These are phyloP conservation scores for Nymphaea thermarum DNA, from an alignment of 164 flowering plant genomes.

Conservation along the genomic window DNA sequence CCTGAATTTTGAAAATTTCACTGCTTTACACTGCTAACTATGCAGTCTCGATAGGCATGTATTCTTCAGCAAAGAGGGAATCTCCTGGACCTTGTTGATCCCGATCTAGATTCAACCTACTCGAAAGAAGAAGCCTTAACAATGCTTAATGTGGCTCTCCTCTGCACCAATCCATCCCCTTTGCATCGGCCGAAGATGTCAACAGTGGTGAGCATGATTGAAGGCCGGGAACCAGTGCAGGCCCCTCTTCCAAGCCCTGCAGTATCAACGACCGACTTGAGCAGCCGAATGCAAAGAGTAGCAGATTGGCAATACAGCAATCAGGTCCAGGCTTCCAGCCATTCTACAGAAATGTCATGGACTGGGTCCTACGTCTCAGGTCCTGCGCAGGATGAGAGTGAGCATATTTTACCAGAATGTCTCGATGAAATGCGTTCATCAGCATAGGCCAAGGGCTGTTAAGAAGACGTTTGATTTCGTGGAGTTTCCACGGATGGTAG, in stretches of 20 bases:
- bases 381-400: not conserved
- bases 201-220: constrained; percentile 21
- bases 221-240: constrained; percentile 13
- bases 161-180: constrained; percentile 20
- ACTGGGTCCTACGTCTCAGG: not conserved
- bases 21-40: not conserved
- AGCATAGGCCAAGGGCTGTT: not conserved
- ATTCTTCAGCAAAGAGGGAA: constrained; percentile 14
- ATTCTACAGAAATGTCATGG: not conserved
- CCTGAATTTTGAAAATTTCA: not conserved
- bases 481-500: too few relatives aligned
- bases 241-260: constrained; percentile 7
- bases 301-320: not conserved
- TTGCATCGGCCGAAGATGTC: constrained; percentile 24
- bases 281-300: not conserved
- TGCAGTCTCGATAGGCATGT: constrained; percentile 6
- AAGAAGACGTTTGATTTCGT: too few relatives aligned
- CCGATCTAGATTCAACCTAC: constrained; percentile 13
- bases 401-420: not conserved
- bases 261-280: constrained; percentile 2
- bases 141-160: constrained; percentile 17
- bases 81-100: constrained; percentile 21
- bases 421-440: not conserved
- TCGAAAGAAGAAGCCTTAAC: constrained; percentile 8
- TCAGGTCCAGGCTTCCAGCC: not conserved